These are phyloP conservation scores for Vanderwaltozyma yarrowii DNA, from an alignment of 805 yeast species.

Conservation along the genomic window DNA sequence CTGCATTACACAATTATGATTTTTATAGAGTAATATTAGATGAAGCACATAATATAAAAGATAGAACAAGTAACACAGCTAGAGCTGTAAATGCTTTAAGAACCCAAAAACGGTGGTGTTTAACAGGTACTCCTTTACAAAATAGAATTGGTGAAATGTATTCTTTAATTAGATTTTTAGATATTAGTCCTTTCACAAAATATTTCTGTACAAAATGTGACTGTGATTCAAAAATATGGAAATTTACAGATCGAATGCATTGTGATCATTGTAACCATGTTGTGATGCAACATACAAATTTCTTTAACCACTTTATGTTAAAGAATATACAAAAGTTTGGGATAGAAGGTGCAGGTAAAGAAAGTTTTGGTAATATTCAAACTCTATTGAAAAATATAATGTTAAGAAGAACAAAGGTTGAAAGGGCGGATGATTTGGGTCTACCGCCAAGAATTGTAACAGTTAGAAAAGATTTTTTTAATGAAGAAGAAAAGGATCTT, in stretches of 20 bases:
- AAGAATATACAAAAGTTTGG: conserved; percentile 88
- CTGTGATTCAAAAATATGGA: conserved; percentile 77
- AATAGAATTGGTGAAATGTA: conserved; percentile 95
- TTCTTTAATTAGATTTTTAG: conserved; percentile 77
- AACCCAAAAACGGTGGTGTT: conserved; percentile 76
- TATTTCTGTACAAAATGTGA: conserved; percentile 92
- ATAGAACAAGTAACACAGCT: conserved; percentile 87
- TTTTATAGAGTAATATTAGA: conserved; percentile 85
- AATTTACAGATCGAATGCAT: conserved; percentile 67
- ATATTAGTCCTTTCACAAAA: conserved; percentile 74
- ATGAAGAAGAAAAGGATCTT: conserved; percentile 89
- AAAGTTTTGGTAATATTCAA: conserved; percentile 70
- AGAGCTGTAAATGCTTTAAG: conserved; percentile 72
- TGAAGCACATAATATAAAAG: conserved; percentile 97
- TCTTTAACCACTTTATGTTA: conserved; percentile 90
- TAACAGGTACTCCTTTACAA: conserved; percentile 94
- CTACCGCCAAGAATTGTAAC: conserved; percentile 93
- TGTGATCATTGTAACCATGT: conserved; percentile 86
- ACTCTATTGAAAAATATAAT: conserved; percentile 65
- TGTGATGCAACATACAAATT: conserved; percentile 91
- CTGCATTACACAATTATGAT: conserved; percentile 60
- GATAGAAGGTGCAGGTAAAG: conserved; percentile 68
- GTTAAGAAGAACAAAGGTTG: conserved; percentile 91
- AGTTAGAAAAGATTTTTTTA: conserved; percentile 76
- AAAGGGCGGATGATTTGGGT: conserved; percentile 95